These are phyloP conservation scores for Pseudocercospora macadamiae DNA, from an alignment of 2,329 filamentous ascomycete genomes.

Conservation along the genomic window DNA sequence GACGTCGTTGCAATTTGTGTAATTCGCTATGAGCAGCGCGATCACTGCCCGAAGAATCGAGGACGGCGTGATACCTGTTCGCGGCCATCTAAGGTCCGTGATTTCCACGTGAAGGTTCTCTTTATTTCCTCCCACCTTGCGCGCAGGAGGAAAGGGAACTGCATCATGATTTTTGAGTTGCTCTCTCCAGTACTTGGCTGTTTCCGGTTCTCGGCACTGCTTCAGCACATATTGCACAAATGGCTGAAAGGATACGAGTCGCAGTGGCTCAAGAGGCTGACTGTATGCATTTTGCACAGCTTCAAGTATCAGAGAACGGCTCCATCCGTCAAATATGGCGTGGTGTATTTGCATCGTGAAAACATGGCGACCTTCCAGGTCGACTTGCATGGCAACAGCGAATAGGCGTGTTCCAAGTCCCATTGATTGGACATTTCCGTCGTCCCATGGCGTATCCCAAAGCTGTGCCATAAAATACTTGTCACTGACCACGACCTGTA, in stretches of 20 bases:
- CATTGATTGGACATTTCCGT: background rate
- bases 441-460: background rate
- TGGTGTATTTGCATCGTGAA: slow-evolving; percentile 7
- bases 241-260: slow-evolving; percentile 7
- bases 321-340: slow-evolving; percentile 8
- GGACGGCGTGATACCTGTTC: slow-evolving; percentile 16
- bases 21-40: slow-evolving; percentile 8
- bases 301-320: background rate
- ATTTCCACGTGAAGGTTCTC: slow-evolving; percentile 2
- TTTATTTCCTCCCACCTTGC: background rate
- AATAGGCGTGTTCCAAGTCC: slow-evolving; percentile 5
- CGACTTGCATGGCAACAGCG: background rate
- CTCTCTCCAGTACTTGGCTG: slow-evolving; percentile 8
- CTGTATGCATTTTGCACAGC: slow-evolving; percentile 5
- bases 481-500: slow-evolving; percentile 4
- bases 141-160: slow-evolving; percentile 5
- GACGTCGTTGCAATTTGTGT: slow-evolving; percentile 10
- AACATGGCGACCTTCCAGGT: background rate
- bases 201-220: background rate
- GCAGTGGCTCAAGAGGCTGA: background rate
- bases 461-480: background rate
- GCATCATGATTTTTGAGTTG: slow-evolving; percentile 8
- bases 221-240: slow-evolving; percentile 5
- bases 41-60: slow-evolving; percentile 10
- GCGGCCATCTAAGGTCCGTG: slow-evolving; percentile 8